Evolutionary conservation across 2,329 filamentous ascomycete genomes (phyloP), one percentile per base, ranked within the genome.

Genomic region (Cytospora leucostoma): DNA sequence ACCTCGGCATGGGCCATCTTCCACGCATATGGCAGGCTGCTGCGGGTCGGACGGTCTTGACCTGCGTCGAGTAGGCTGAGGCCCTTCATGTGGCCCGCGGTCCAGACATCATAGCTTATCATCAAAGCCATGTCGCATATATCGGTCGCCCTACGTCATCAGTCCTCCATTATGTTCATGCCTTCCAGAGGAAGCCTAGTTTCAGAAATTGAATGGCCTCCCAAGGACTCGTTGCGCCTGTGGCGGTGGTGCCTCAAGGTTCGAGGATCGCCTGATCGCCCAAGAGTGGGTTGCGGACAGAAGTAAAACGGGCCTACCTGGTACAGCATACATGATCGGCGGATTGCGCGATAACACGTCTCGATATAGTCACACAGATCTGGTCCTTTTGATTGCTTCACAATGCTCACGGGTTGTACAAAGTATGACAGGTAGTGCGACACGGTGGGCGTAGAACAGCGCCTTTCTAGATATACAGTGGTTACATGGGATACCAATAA

Each of bases 271-370:
- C 35, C 8, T 8, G 35, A 37, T 8, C n/a, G 19, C 7, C 6
- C 44, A 47, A 47, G 1, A 21, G n/a, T 19, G 44, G 21, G n/a
- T 21, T 47, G 44, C 40, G 40, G 40, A 44, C 7, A 44, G 17
- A 8, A 44, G 17, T n/a, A 44, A 19, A 44, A 44, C 40, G 17
- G 40, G 40, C 35, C 2, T 47, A 47, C n/a, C 53, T 27, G 17
- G 27, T 34, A 55, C 35, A 27, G 53, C 53, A 55, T 55, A 37
- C 19, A 35, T 10, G 53, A 21, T 55, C 17, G 53, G 53, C 53
- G 53, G 34, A 19, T 27, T n/a, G 13, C 38, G 7, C 38, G 38
- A n/a, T 13, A n/a, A n/a, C 7, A n/a, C 15, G 13, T 44, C 17
- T 17, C 38, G 38, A 44, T n/a, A 44, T 8, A 11, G n/a, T 47